Base-by-base conservation (phyloP, 306 rosid genomes). In the Cucumis melo region DNA sequence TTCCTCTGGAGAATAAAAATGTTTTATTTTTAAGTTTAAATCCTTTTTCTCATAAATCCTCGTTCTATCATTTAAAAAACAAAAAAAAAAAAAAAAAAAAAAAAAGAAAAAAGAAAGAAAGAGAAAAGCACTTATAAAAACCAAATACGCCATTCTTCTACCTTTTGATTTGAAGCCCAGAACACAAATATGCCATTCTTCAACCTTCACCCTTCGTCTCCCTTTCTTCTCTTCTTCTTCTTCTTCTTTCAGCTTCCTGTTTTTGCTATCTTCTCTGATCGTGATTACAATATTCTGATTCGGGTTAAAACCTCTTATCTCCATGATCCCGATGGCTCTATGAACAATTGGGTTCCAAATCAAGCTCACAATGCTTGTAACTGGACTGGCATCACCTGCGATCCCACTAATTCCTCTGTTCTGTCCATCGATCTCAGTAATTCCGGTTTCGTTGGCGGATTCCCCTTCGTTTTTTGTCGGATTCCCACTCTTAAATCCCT, bases 381-480 rank as follows among this genome's bases (percentile, higher is more conserved):
- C 70, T 94, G 96, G 96, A 75, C 86, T 4, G 97, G 96, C 11
- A 82, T 94, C 62, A 81, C 85, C 48, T 92, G 97, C 78, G 92
- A 88, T 48, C 5, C 59, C 9, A 20, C 32, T 1, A 80, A 82
- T 41, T 51, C 4, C 10, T 83, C 87, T 0, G 81, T 94, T 24
- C 36, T 88, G 42, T 78, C 96, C 1, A 78, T 94, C 7, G 86
- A 90, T 73, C 77, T 94, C 20, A 38, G 87, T 6, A 71, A 56
- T 15, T 54, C 27, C 39, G 82, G 78, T 3, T 46, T 94, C 38
- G 44, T 32, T 42, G 97, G 96, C 8, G 76, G 63, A 6, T 90
- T 94, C 38, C 97, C 96, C 5, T 86, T 48, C 50, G 89, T 80
- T 54, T 85, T 92, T 29, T 94, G 97, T 50, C 90, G 86, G 55